Base-by-base conservation (phyloP, 495 filamentous ascomycete species). In the Trypethelium eluteriae region DNA sequence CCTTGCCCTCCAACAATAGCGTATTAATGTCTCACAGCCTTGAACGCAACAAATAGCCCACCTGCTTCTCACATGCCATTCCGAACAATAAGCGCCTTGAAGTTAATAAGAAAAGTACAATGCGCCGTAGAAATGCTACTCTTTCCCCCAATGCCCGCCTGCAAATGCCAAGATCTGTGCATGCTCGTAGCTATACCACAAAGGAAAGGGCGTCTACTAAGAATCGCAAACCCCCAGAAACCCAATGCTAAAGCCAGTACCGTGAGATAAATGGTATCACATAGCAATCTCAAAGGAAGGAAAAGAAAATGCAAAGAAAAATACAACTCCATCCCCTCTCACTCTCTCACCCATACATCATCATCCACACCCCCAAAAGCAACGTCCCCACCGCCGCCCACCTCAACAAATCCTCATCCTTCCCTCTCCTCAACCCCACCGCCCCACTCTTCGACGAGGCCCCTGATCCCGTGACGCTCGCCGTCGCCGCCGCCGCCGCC, bases 401-500 rank as follows among this genome's bases (percentile, higher is more conserved):
- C 32, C 53, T 34, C 53, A 59, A 32, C 32, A 32, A 32, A 4
- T 59, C 53, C 53, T 59, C 53, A 25, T 25, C 25, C 25, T 1
- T 25, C 25, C 25, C 25, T 14, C 25, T 36, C 25, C 53, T 6
- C 41, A 44, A 44, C 53, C 25, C 53, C n/a, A 14, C n/a, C n/a
- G 53, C 53, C 3, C 11, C 53, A 18, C 25, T 35, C 18, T 36
- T 59, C 53, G 53, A 9, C 53, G 53, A 0, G 2, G 53, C n/a
- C 32, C 11, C 7, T 14, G 53, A 35, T 0, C 53, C 53, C 32
- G 53, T 32, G 0, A 32, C 53, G 7, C 25, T 25, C 25, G 53
- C 53, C 16, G 64, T 64, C 1, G 64, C 63, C 36, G 70, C 66
- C 12, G 62, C 63, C 10, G 70, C 69, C 12, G 64, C 67, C 0